phyloP scores from a whole-genome alignment of 176 grass and related monocot genomes.

The Guadua angustifolia region DNA sequence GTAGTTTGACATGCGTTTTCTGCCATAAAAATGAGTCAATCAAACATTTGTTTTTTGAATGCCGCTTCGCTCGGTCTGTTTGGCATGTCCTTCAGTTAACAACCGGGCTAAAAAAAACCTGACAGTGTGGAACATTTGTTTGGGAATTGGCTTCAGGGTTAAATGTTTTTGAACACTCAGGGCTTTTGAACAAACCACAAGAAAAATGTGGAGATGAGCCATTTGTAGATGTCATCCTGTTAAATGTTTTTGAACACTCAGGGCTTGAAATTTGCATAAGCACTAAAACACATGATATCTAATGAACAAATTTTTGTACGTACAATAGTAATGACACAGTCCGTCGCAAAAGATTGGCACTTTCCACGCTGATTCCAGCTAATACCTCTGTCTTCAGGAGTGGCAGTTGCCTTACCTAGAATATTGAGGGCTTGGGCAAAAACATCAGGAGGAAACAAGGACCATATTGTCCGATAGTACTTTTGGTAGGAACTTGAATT shows the following conservation, averaged over 20 bases:
- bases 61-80: too few species aligned
- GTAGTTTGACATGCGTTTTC: too few species aligned
- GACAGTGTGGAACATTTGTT: too few species aligned
- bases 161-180: too few species aligned
- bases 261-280: constrained; percentile 29
- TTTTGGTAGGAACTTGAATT: constrained; percentile 54
- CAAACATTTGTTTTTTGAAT: too few species aligned
- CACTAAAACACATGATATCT: background rate
- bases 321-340: constrained; percentile 93
- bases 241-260: constrained; percentile 43
- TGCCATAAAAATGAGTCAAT: too few species aligned
- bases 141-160: too few species aligned
- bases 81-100: too few species aligned
- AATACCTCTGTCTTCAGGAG: constrained; percentile 79
- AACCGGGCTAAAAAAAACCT: too few species aligned
- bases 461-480: constrained; percentile 75
- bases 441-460: constrained; percentile 87
- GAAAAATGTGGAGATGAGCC: constrained; percentile 95
- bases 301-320: constrained; percentile 34
- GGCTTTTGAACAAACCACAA: constrained; percentile 85
- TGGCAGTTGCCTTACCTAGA: constrained; percentile 87
- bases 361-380: constrained; percentile 64
- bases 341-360: constrained; percentile 61
- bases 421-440: constrained; percentile 81
- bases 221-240: constrained; percentile 87